Evolutionary conservation across 768 basidiomycete species (phyloP), one percentile per base, ranked within the genome.

Genomic region (Suillus lakei): DNA sequence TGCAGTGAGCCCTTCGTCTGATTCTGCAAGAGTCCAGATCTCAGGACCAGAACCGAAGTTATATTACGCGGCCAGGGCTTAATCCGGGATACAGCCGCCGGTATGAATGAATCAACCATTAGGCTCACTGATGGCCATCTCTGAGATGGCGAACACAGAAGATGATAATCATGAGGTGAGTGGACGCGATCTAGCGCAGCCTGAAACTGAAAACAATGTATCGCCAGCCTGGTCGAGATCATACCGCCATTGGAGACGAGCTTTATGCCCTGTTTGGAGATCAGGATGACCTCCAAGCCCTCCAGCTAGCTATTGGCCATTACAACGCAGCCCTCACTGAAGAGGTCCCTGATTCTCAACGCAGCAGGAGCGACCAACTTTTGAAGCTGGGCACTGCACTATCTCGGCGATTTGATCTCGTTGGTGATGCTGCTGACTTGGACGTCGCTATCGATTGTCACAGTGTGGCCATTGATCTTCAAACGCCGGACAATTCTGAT

Each of bases 391-490:
- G 73, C 2, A 66, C 66, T 2, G 73, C 69, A 3, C 69, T 75
- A 34, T 39, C 75, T 54, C 68, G 50, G 60, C 70, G 73, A 8
- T 75, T 72, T 38, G 70, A 72, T 38, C 44, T 28, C 26, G 23
- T 30, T 5, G 68, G 70, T n/a, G 39, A 69, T 32, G 12, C 32
- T 3, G 54, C 63, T 12, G 77, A 79, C 53, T 61, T 80, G 15
- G 65, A 77, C n/a, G 63, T 44, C 18, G 75, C 75, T 28, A 68
- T 81, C 32, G 60, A 68, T 18, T 62, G 72, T 39, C 66, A 74
- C 32, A 56, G 67, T 38, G 64, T 65, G 10, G 71, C 69, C 26
- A 64, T 77, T 7, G 65, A 71, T 0, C 67, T 75, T 34, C 61
- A 54, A 39, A 63, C 70, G 38, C 15, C 64, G 30, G 69, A 60